Evolutionary conservation across 2,329 filamentous ascomycete species (phyloP).

Genomic region (Sporothrix variecibatus): DNA sequence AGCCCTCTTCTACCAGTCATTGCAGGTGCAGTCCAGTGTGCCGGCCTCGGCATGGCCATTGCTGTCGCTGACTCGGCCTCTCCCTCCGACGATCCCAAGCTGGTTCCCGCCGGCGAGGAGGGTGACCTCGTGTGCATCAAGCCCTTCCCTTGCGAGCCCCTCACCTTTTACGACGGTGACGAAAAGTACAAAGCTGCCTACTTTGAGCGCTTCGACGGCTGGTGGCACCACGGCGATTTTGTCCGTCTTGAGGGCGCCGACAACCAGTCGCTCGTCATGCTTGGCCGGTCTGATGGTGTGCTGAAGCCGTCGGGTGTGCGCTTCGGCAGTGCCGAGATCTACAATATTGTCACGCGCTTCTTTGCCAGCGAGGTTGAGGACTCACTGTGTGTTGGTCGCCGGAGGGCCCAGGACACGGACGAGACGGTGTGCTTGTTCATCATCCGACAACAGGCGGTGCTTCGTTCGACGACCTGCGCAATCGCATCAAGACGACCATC

Average conservation of each 20-base stretch:
- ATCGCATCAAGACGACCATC: conserved; percentile 67
- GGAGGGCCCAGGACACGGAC: conserved; percentile 70
- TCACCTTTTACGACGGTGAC: conserved; percentile 80
- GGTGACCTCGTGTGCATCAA: conserved; percentile 86
- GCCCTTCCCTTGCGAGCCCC: conserved; percentile 88
- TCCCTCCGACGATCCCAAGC: conserved; percentile 51
- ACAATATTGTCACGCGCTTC: conserved; percentile 85
- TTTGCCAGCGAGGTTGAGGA: conserved; percentile 80
- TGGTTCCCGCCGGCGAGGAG: conserved; percentile 62
- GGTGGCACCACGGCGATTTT: conserved; percentile 97
- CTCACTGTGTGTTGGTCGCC: conserved; percentile 80
- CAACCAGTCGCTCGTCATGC: conserved; percentile 81
- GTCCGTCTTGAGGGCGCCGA: conserved; percentile 63
- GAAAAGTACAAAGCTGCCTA: conserved; percentile 82
- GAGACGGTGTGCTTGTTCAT: conserved; percentile 89
- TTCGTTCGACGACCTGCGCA: conserved; percentile 61
- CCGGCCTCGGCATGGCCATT: conserved; percentile 79
- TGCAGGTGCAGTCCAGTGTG: conserved; percentile 74
- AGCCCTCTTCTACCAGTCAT: conserved; percentile 74
- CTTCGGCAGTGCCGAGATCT: conserved; percentile 94
- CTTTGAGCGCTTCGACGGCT: conserved; percentile 76
- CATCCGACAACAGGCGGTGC: conserved; percentile 62
- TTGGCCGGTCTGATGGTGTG: conserved; percentile 89
- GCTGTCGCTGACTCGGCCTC: conserved; percentile 58
- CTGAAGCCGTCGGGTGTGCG: conserved; percentile 89